Conservation (phyloP, 176 grass and related monocot species). For the Aegilops umbellulata region DNA sequence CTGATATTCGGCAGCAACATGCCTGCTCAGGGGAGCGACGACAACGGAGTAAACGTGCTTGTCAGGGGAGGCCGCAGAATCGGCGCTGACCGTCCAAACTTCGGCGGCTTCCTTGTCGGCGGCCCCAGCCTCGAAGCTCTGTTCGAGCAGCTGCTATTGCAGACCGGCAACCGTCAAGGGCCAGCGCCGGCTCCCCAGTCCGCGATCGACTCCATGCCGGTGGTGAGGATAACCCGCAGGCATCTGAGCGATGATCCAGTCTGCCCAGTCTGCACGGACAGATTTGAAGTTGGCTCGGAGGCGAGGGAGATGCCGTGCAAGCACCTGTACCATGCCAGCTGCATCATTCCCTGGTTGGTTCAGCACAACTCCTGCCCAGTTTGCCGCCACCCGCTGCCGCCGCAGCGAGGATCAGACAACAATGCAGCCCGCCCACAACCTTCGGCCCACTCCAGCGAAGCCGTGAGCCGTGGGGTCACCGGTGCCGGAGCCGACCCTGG, state of each 20-base stretch:
- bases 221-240: slow-evolving; percentile 63
- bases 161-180: slow-evolving; percentile 39
- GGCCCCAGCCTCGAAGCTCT: slow-evolving; percentile 61
- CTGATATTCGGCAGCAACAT: slow-evolving; percentile 42
- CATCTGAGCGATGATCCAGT: slow-evolving; percentile 63
- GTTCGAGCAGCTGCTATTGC: slow-evolving; percentile 59
- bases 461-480: neutral
- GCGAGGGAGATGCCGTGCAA: slow-evolving; percentile 91
- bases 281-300: slow-evolving; percentile 64
- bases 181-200: slow-evolving; percentile 53
- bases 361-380: slow-evolving; percentile 94
- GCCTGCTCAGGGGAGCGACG: slow-evolving; percentile 24
- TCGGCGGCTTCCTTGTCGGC: slow-evolving; percentile 41
- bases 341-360: slow-evolving; percentile 87
- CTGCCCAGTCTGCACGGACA: slow-evolving; percentile 82
- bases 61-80: slow-evolving; percentile 40
- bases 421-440: neutral
- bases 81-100: slow-evolving; percentile 37
- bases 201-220: slow-evolving; percentile 73
- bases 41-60: slow-evolving; percentile 30
- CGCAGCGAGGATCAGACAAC: slow-evolving; percentile 14
- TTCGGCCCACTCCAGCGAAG: neutral
- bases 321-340: slow-evolving; percentile 83
- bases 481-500: neutral
- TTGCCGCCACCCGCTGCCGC: slow-evolving; percentile 71